Base-by-base conservation (phyloP, 768 basidiomycete genomes). In the Termitomyces sp. region DNA sequence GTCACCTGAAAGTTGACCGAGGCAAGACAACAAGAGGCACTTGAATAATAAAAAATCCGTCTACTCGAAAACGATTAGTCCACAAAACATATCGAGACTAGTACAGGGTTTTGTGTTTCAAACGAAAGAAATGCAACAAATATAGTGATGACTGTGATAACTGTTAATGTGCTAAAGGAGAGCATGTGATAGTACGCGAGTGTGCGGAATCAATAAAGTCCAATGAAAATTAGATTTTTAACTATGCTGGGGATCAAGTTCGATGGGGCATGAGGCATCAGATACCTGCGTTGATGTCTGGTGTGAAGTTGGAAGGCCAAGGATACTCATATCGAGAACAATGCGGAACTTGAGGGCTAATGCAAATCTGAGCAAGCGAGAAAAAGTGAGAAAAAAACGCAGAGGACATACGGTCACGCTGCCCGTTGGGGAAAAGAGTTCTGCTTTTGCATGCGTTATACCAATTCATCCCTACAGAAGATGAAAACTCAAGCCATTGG, bases 371-470 rank as follows among this genome's bases (percentile, higher is more conserved):
- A 65, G 51, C 26, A 35, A 22, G 59, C 26, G 28, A n/a, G 10
- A 30, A n/a, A 55, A 52, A 33, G 28, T 47, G n/a, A n/a, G 45
- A 26, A 51, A 49, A n/a, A 32, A 51, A 50, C 54, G 13, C 40
- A 6, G 60, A 46, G 56, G 28, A 79, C 87, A 33, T 65, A 92
- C 86, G 78, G 55, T 81, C 84, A 54, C 86, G 82, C 48, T 69
- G 73, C n/a, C 80, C 83, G 66, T 72, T 72, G 3, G 68, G 35
- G 68, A 73, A 82, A 32, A 82, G 66, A 38, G 70, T 76, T 41
- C 70, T 65, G 67, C 92, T 87, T 72, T 79, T 80, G 75, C 92
- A 94, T 6, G 81, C 87, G 56, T 87, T 76, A 68, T 94, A 89
- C 84, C 88, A 90, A 54, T 83, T 84, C 7, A 68, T 67, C 89